Base-by-base conservation (phyloP, 306 rosid species). In the Amphicarpaea edgeworthii region DNA sequence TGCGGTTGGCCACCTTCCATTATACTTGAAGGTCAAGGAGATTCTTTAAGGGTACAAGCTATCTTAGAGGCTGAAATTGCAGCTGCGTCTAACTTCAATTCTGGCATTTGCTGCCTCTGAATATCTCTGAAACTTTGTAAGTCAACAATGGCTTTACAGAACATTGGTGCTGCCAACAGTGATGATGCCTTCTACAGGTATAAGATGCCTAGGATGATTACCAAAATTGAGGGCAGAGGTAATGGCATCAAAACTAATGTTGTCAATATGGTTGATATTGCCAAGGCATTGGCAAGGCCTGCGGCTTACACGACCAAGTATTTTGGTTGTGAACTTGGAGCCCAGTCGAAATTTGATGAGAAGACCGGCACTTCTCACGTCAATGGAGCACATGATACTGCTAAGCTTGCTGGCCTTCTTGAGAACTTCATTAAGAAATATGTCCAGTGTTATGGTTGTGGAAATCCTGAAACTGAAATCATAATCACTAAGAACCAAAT, bases 141-240 rank as follows among this genome's bases (percentile, higher is more conserved):
- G 68, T 61, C 68, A 16, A n/a, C 68, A 89, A 28, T 91, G 97
- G 95, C 93, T 11, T 75, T 91, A 45, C 93, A 89, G 79, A 91
- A 91, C 53, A 91, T 91, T 72, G 97, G 97, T 82, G 95, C 68
- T 16, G 45, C 87, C 2, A 91, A 91, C 78, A 88, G 91, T 5
- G 95, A 91, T 59, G 95, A 91, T 88, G 95, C 95, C 90, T 91
- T 91, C 86, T 91, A 91, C 17, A 82, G 97, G 91, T 91, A 89
- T 69, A 89, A 91, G 87, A 91, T 91, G 97, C 97, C 97, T n/a
- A 88, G n/a, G 71, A 89, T 89, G 97, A 71, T 91, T 8, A 91
- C 97, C 4, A 91, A 87, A 80, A 91, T 91, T 51, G 93, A 91
- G 79, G 95, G 97, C 23, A 85, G 95, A 65, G 97, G 97, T 43